Evolutionary conservation across 2,329 filamentous ascomycete genomes (phyloP), one percentile per base, ranked within the genome.

Genomic region (Periconia digitata): DNA sequence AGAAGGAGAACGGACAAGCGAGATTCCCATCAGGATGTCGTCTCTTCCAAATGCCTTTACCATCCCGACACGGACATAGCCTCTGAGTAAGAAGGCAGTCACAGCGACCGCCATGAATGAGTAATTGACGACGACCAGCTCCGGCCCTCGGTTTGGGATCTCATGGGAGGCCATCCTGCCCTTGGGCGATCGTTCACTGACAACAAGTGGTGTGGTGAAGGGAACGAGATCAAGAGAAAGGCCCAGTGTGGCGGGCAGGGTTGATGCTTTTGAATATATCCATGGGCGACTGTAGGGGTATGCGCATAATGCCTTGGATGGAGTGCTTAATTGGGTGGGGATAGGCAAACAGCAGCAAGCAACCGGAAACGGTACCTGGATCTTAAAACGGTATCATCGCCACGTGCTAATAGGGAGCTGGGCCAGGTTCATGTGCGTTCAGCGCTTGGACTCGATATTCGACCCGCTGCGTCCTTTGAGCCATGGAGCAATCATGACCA

Each of bases 11-110:
- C 63, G 54, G 45, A 70, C 68, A 32, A 56, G 58, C 16, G 68
- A 63, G 7, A 60, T 15, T 6, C 60, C 57, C 67, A 71, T 71
- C 6, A 71, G 49, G 51, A 61, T 70, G 46, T 71, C 68, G 46
- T 71, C 68, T 15, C 59, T 18, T 1, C 67, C 67, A 53, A 70
- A 71, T 1, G 62, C 63, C 47, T 64, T 68, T 5, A 71, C 66
- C 60, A 71, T 64, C 20, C 46, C 42, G 6, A 67, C 21, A 12
- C 68, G 61, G 17, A 69, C 66, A 46, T 59, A 66, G 39, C 58
- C 60, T 55, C 68, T 51, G 38, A 71, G 35, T 12, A 44, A 22
- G 38, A 64, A 67, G 1, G 68, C 58, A 21, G 63, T 45, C 1
- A 64, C 23, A 0, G 68, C 65, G 0, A 54, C 56, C 7, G 47